phyloP scores from a whole-genome alignment of 2,329 filamentous ascomycete genomes.

The Fusarium circinatum region DNA sequence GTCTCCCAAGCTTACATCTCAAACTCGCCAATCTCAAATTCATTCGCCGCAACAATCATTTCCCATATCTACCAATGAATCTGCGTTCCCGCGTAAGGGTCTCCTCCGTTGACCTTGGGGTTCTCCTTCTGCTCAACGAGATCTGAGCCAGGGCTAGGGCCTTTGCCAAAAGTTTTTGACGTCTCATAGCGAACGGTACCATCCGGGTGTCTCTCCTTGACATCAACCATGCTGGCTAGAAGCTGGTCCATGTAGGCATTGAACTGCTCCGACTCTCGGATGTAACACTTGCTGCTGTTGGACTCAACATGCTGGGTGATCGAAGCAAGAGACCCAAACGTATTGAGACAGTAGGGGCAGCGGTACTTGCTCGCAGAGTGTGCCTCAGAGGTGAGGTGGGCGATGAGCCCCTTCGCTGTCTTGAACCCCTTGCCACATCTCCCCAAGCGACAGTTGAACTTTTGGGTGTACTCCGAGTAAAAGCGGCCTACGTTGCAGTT shows the following conservation, averaged over 20 bases:
- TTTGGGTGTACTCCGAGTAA: constrained; percentile 52
- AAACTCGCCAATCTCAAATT: background rate
- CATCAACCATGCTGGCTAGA: constrained; percentile 47
- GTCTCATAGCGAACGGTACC: constrained; percentile 45
- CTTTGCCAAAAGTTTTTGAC: constrained; percentile 24
- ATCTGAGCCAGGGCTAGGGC: background rate
- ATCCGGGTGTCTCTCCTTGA: constrained; percentile 37
- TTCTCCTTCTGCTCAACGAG: background rate
- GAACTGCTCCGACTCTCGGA: constrained; percentile 55
- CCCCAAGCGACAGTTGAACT: constrained; percentile 64
- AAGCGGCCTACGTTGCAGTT: constrained; percentile 62
- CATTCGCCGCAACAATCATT: background rate
- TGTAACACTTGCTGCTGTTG: constrained; percentile 53
- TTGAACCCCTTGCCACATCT: constrained; percentile 61
- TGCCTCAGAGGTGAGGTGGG: constrained; percentile 57
- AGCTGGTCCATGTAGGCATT: constrained; percentile 47
- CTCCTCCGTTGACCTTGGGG: background rate
- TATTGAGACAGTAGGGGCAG: constrained; percentile 58
- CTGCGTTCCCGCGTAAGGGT: constrained; percentile 1
- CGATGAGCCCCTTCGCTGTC: constrained; percentile 45
- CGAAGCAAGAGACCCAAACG: constrained; percentile 54
- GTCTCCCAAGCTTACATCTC: background rate
- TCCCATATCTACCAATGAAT: constrained; percentile 20
- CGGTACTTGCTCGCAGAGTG: constrained; percentile 51
- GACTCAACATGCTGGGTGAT: constrained; percentile 62